Evolutionary conservation across 2,329 filamentous ascomycete genomes (phyloP), one percentile per base, ranked within the genome.

Genomic region (Calonectria montana): DNA sequence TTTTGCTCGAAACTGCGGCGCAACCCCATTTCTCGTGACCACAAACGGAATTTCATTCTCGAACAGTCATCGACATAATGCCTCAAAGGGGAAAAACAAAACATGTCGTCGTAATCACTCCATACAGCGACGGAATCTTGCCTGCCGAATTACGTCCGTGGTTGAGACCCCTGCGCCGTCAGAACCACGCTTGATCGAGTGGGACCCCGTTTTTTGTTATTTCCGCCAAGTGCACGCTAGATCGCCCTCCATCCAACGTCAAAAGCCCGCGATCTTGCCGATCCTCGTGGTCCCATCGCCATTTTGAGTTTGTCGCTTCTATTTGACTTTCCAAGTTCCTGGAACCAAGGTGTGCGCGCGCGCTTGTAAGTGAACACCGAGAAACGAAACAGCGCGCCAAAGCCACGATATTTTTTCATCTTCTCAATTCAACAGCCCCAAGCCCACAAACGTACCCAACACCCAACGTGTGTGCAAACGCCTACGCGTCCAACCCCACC

Each of bases 401-500:
- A 23, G 29, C 21, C 29, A 9, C 12, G 10, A 8, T 25, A n/a
- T 18, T 39, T 59, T 59, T 39, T 27, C 31, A 25, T n/a, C 53
- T 37, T 59, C 53, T 39, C 35, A n/a, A 23, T 41, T 18, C 18
- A 29, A 41, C 23, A 31, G 63, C 21, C 21, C 29, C 2, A 37
- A 25, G 21, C 45, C 62, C 45, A 65, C 62, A 37, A 53, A 27
- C 37, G 3, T 35, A 23, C 18, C 23, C n/a, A 45, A 31, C 23
- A 15, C 23, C 21, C n/a, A 41, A 65, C 31, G 27, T 41, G 25
- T 53, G 29, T 41, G 47, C 29, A 37, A 35, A 35, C 18, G 62
- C n/a, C 35, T 41, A 65, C 63, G 63, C 63, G 47, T 55, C 29
- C 63, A 65, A 65, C 63, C 45, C 63, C 63, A 65, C 63, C 16